A percentile compares a stretch with the other conserved stretches of the same genome.
These are phyloP conservation scores for Chrysophaeum taylorii DNA, from an alignment of 352 stramenopile genomes.

Conservation along the genomic window DNA sequence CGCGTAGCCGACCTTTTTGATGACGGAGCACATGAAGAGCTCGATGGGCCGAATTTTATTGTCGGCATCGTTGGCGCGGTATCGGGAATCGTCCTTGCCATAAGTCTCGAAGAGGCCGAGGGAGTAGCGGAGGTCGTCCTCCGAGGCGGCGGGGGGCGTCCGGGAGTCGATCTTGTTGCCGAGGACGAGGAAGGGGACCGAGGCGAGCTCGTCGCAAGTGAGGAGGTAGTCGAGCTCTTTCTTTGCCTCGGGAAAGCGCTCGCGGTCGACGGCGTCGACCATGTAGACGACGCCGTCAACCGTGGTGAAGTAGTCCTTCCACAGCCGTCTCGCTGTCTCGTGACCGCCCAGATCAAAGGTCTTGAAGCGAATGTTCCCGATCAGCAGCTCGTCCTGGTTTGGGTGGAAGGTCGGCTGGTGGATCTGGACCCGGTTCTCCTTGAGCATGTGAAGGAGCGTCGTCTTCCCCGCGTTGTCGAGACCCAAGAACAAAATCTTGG, in stretches of 20 bases:
- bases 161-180: conserved; percentile 99
- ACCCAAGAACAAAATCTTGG: conserved; percentile 99
- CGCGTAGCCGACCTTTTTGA: conserved; percentile 94
- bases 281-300: conserved; percentile 99
- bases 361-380: conserved; percentile 94
- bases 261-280: conserved; percentile 94
- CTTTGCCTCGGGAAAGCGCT: conserved; percentile 97
- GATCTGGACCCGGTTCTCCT: conserved; percentile 90
- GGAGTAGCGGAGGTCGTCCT: conserved; percentile 92
- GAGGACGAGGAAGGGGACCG: conserved; percentile 97
- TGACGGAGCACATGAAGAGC: conserved; percentile 99
- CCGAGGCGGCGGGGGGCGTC: conserved; percentile 68
- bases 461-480: conserved; percentile 99
- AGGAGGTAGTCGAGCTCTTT: conserved; percentile 92
- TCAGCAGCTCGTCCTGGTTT: conserved; percentile 66
- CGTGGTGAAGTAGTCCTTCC: conserved; percentile 98
- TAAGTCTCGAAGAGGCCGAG: conserved; percentile 96
- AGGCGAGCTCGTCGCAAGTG: conserved; percentile 88
- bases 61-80: conserved; percentile 60
- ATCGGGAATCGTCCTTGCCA: conserved; percentile 78
- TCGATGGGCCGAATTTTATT: conserved; percentile 85
- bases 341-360: conserved; percentile 98
- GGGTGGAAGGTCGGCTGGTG: conserved; percentile 92
- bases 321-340: conserved; percentile 83
- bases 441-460: conserved; percentile 98